Percentiles rank a stretch among this genome's conserved stretches.
These are phyloP conservation scores for Aspergillus avenaceus DNA, from an alignment of 495 filamentous ascomycete genomes.

Conservation along the genomic window DNA sequence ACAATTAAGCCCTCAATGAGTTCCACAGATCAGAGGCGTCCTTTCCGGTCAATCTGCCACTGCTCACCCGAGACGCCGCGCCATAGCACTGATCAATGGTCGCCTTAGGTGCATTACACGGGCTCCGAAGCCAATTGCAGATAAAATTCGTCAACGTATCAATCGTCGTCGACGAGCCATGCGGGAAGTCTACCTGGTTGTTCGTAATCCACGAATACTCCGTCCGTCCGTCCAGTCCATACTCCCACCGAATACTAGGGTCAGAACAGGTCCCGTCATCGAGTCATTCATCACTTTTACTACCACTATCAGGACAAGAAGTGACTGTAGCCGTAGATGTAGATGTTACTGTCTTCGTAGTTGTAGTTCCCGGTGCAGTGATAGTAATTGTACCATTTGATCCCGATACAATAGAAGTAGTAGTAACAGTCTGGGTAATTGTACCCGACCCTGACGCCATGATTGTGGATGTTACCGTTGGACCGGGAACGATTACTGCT, in stretches of 20 bases:
- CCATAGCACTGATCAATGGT: constrained; percentile 44
- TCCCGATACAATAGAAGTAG: not conserved
- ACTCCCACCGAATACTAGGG: constrained; percentile 52
- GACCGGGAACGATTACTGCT: too few relatives aligned
- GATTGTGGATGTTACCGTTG: too few relatives aligned
- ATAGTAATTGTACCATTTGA: not conserved
- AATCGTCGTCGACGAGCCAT: constrained; percentile 55
- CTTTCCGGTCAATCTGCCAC: constrained; percentile 34
- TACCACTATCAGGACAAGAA: constrained; percentile 1
- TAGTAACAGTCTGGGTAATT: not conserved
- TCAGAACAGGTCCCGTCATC: constrained; percentile 44
- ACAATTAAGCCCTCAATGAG: constrained; percentile 19
- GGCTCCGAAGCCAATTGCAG: constrained; percentile 47
- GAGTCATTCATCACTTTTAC: constrained; percentile 12
- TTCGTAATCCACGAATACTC: constrained; percentile 48
- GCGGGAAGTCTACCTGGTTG: constrained; percentile 51
- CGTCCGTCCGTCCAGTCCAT: constrained; percentile 47
- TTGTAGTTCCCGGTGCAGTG: not conserved
- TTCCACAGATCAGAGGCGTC: constrained; percentile 61
- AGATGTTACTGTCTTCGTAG: not conserved
- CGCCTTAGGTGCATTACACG: constrained; percentile 47
- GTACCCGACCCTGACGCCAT: too few relatives aligned
- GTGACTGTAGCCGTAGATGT: constrained; percentile 8
- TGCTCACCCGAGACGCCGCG: constrained; percentile 32
- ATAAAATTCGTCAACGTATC: constrained; percentile 52